phyloP scores from a whole-genome alignment of 2,329 filamentous ascomycete species.

The Microcera coccophila region DNA sequence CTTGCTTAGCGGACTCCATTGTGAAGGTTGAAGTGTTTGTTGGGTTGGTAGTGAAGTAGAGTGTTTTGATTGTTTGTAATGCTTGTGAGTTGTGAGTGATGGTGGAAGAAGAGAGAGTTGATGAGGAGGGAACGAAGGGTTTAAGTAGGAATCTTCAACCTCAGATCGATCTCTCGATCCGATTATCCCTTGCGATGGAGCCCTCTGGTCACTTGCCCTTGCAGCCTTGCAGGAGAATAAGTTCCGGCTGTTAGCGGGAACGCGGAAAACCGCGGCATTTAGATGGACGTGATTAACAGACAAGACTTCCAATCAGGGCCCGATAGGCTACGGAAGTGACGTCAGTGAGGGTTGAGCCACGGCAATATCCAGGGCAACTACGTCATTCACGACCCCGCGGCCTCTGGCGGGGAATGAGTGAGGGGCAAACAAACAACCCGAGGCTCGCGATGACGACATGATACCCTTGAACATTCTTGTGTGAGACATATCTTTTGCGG shows the following conservation, averaged over 20 bases:
- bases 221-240: neutral
- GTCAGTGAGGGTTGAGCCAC: conserved; percentile 2
- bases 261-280: neutral
- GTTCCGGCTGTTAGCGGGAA: conserved; percentile 5
- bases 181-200: too few species aligned
- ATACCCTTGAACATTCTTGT: neutral
- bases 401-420: conserved; percentile 3
- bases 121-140: neutral
- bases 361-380: conserved; percentile 8
- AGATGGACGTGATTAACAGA: neutral
- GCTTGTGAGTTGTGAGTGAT: neutral
- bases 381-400: conserved; percentile 17
- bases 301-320: neutral
- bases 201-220: too few species aligned
- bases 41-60: conserved; percentile 13
- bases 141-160: neutral
- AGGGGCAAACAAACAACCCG: neutral
- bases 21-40: conserved; percentile 23
- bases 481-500: too few species aligned
- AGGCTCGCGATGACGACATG: neutral
- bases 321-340: conserved; percentile 5
- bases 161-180: neutral
- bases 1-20: conserved; percentile 57
- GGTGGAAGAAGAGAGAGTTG: neutral
- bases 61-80: neutral